Percentiles rank a stretch among this genome's conserved stretches.
Conservation (phyloP, 179 eudicot species). For the Beta corolliflora region DNA sequence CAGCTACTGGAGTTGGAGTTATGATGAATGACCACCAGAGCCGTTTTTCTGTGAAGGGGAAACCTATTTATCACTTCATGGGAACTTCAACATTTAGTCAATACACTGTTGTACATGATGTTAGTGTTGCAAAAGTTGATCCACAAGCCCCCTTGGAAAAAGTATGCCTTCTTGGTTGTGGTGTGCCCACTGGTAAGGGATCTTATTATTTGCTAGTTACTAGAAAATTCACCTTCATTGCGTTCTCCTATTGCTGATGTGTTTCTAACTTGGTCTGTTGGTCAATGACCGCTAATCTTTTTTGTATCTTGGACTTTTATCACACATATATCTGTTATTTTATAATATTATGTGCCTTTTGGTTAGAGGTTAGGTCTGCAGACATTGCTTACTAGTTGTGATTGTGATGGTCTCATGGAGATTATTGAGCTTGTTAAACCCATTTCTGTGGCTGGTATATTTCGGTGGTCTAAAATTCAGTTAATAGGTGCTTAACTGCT, state of each 20-base stretch:
- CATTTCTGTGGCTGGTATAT: too few species aligned
- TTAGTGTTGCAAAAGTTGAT: constrained; percentile 96
- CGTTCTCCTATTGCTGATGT: neutral
- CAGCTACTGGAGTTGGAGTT: constrained; percentile 93
- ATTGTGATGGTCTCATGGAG: neutral
- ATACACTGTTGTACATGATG: constrained; percentile 99
- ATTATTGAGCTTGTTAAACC: neutral
- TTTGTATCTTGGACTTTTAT: neutral
- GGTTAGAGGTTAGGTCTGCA: neutral
- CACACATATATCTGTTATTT: neutral
- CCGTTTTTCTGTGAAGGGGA: constrained; percentile 90
- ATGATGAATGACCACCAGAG: constrained; percentile 93
- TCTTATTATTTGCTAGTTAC: neutral
- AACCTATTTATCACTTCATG: constrained; percentile 95
- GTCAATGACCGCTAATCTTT: neutral
- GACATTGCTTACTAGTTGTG: neutral
- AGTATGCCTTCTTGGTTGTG: constrained; percentile 99
- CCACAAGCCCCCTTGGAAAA: constrained; percentile 91
- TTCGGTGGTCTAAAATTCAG: neutral
- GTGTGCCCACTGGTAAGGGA: constrained; percentile 86
- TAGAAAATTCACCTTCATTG: neutral
- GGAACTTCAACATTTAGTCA: constrained; percentile 99
- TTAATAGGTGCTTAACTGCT: neutral
- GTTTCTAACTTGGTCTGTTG: too few species aligned
- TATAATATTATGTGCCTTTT: neutral